Conservation (phyloP, 345 rosid species). For the Atalantia buxifolia region DNA sequence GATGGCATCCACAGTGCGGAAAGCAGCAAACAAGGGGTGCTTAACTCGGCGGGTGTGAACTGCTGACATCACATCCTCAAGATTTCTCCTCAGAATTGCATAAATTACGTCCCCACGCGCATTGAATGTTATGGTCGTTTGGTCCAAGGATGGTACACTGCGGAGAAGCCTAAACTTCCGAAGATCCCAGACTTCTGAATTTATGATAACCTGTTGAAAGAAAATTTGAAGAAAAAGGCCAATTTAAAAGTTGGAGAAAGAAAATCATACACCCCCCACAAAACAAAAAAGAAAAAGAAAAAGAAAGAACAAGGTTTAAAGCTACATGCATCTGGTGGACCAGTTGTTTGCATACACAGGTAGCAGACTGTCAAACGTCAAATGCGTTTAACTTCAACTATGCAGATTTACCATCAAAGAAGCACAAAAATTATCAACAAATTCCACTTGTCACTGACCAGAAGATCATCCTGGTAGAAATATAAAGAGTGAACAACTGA, state of each 20-base stretch:
- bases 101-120: slow-evolving; percentile 90
- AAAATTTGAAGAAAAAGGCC: neutral
- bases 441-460: neutral
- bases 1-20: slow-evolving; percentile 87
- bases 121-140: slow-evolving; percentile 85
- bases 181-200: slow-evolving; percentile 98
- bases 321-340: neutral
- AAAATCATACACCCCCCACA: neutral
- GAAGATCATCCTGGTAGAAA: neutral
- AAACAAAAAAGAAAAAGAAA: too few relatives aligned
- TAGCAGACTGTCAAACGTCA: neutral
- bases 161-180: slow-evolving; percentile 77
- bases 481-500: neutral
- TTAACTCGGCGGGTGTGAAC: slow-evolving; percentile 82
- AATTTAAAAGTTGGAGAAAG: neutral
- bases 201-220: slow-evolving; percentile 69
- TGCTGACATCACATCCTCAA: slow-evolving; percentile 91
- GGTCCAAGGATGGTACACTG: slow-evolving; percentile 91
- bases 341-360: neutral
- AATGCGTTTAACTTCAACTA: neutral
- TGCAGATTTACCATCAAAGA: neutral
- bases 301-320: neutral
- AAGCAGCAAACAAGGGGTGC: slow-evolving; percentile 80
- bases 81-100: slow-evolving; percentile 92
- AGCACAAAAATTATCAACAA: neutral